A percentile compares a stretch with the other conserved stretches of the same genome.
Evolutionary conservation across 371 early-diverging fungal species (phyloP).

Genomic region (Mortierella sp.): DNA sequence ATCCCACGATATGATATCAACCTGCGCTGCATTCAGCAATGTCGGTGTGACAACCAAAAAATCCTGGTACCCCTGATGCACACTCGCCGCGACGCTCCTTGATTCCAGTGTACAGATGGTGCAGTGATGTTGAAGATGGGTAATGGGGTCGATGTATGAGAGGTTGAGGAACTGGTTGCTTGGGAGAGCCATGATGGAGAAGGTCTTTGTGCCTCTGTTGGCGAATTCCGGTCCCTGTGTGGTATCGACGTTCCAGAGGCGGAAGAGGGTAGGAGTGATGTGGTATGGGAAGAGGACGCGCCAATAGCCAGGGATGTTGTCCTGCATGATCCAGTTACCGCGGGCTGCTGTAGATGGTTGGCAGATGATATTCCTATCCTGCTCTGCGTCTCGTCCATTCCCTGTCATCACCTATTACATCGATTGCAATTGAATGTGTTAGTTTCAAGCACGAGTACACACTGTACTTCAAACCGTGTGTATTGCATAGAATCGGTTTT

Average conservation of each 20-base stretch:
- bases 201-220: conserved; percentile 77
- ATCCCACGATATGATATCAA: conserved; percentile 80
- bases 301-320: conserved; percentile 77
- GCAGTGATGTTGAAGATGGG: conserved; percentile 64
- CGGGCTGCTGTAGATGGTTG: conserved; percentile 36
- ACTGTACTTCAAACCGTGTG: too few relatives aligned
- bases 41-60: conserved; percentile 66
- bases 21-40: conserved; percentile 67
- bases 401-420: conserved; percentile 33
- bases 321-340: conserved; percentile 76
- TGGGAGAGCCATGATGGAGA: conserved; percentile 66
- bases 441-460: background rate
- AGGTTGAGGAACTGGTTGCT: conserved; percentile 68
- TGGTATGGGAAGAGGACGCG: conserved; percentile 69
- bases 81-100: background rate
- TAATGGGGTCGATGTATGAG: conserved; percentile 73
- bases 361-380: conserved; percentile 45
- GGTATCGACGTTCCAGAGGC: conserved; percentile 73
- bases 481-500: too few relatives aligned
- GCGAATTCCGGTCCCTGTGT: conserved; percentile 34
- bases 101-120: conserved; percentile 69
- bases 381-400: conserved; percentile 25
- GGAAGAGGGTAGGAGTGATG: conserved; percentile 76
- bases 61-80: conserved; percentile 65
- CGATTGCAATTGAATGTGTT: background rate